These are phyloP conservation scores for Silene latifolia DNA, from an alignment of 148 eudicot genomes.

Conservation along the genomic window DNA sequence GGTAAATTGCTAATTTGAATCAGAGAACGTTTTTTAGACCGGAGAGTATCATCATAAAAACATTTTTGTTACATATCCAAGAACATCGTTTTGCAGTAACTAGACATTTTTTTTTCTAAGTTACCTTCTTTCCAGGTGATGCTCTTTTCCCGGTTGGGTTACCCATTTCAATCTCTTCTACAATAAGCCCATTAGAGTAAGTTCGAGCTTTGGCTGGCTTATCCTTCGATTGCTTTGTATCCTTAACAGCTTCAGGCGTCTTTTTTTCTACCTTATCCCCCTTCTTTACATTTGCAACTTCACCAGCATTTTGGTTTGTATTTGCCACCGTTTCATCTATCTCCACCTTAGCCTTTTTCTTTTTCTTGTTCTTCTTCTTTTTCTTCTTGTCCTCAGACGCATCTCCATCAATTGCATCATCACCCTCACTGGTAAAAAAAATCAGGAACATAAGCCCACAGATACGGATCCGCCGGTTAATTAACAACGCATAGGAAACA, in stretches of 20 bases:
- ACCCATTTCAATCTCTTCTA: conserved; percentile 65
- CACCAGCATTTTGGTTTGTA: conserved; percentile 24
- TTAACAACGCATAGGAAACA: not conserved
- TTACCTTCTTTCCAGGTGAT: conserved; percentile 67
- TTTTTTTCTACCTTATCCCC: conserved; percentile 27
- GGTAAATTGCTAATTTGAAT: too few species aligned
- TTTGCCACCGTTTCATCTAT: conserved; percentile 29
- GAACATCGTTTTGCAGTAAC: not conserved
- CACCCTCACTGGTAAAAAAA: conserved; percentile 19
- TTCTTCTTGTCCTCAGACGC: conserved; percentile 34
- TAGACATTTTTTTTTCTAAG: not conserved
- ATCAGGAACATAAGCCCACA: conserved; percentile 1
- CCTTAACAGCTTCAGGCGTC: conserved; percentile 26
- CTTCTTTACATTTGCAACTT: conserved; percentile 24
- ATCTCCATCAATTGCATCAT: conserved; percentile 25
- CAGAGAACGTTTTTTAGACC: too few species aligned
- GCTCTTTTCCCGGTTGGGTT: conserved; percentile 75
- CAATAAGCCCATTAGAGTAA: conserved; percentile 61
- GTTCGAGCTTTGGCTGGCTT: conserved; percentile 54
- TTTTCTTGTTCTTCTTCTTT: conserved; percentile 56
- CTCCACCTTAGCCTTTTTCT: conserved; percentile 50
- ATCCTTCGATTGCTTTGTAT: conserved; percentile 37
- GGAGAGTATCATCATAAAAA: too few species aligned
- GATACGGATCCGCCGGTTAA: not conserved
- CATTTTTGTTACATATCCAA: not conserved